phyloP scores from a whole-genome alignment of 257 asterid genomes.

The Nicotiana sylvestris region DNA sequence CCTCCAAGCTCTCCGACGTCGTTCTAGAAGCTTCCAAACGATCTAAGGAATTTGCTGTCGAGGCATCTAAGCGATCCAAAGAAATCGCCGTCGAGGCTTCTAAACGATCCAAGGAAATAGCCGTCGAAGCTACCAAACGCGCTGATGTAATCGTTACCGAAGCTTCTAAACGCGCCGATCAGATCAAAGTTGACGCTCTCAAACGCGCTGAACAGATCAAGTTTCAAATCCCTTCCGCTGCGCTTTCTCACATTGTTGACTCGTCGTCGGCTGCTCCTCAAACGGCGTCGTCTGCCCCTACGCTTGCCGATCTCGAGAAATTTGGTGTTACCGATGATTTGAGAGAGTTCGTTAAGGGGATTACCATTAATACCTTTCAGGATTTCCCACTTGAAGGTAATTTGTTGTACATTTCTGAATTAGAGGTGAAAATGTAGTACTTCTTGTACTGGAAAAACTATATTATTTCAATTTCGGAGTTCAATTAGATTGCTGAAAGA shows the following conservation, averaged over 20 bases:
- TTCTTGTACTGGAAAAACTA: background rate
- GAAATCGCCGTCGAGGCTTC: conserved; percentile 62
- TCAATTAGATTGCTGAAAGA: background rate
- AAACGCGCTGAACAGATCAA: conserved; percentile 55
- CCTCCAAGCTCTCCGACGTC: conserved; percentile 67
- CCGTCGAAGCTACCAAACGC: conserved; percentile 64
- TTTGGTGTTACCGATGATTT: conserved; percentile 81
- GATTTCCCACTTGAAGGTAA: conserved; percentile 84
- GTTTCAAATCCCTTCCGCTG: conserved; percentile 67
- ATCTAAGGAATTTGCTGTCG: conserved; percentile 20
- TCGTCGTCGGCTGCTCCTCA: conserved; percentile 21
- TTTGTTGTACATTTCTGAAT: background rate
- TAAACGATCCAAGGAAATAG: conserved; percentile 52
- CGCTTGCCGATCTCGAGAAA: conserved; percentile 52
- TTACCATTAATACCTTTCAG: conserved; percentile 63
- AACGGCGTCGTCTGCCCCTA: conserved; percentile 8
- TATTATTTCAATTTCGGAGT: background rate
- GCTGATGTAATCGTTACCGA: conserved; percentile 35
- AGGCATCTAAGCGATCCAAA: conserved; percentile 37
- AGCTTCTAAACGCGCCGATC: conserved; percentile 12
- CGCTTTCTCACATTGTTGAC: conserved; percentile 57
- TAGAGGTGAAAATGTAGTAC: background rate
- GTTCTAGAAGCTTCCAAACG: conserved; percentile 24
- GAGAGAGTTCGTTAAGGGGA: conserved; percentile 72
- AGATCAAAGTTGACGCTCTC: background rate